Base-by-base conservation (phyloP, 2,329 filamentous ascomycete species). In the Endoconidiophora polonica region DNA sequence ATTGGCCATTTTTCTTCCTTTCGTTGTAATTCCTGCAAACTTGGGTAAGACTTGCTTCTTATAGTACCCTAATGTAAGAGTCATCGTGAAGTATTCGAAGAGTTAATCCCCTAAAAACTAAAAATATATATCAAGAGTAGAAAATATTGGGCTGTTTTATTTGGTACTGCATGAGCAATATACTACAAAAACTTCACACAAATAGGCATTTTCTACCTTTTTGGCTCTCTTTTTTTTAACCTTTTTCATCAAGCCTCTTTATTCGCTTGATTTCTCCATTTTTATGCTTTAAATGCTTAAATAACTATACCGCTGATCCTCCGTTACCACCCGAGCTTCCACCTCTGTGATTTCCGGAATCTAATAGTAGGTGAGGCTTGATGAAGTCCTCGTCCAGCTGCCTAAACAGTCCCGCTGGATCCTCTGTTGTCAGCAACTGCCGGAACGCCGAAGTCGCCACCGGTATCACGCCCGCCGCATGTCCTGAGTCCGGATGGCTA, bases 351-450 rank as follows among this genome's bases (percentile, higher is more conserved):
- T 22, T 52, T 22, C 47, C 51, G 12, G 51, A 50, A 65, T 95
- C 88, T 18, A 96, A 73, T 56, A 96, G 65, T 50, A 96, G 66
- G 61, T 81, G 85, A 16, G 90, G 90, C 70, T 96, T 96, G 65
- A 96, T 88, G 63, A 87, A 95, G 54, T 88, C 86, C 64, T 98
- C 91, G 62, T 98, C 91, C 54, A 98, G 69, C 65, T 94, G 88
- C 57, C 80, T 81, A 64, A 98, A 94, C 66, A 93, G 77, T 43
- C 83, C 86, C 7, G 85, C 83, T 42, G 93, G 87, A 62, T 98
- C 91, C 46, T 94, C 86, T 1, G 83, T 76, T 14, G 83, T 84
- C 57, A 94, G 79, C 6, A 98, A 69, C 60, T 90, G 83, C 51
- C 80, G 79, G 52, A 95, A 78, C 0, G 87, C 83, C 26, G 51